Base-by-base conservation (phyloP, 768 basidiomycete genomes). In the Filobasidium floriforme region DNA sequence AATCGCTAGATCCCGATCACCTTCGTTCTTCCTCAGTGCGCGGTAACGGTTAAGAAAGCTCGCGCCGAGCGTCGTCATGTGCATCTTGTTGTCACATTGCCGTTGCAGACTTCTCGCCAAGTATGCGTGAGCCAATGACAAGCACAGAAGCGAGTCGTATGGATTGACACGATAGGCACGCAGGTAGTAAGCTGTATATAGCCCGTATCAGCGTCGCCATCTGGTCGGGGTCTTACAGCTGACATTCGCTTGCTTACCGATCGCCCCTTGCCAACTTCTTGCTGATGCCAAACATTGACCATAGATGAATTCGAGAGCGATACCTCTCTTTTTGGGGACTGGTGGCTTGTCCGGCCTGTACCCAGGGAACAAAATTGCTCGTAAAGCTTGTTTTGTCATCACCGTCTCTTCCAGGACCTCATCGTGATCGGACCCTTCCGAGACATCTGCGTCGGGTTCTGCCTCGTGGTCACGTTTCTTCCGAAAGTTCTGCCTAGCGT, bases 71-170 rank as follows among this genome's bases (percentile, higher is more conserved):
- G 87, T 83, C 44, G 97, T 84, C 66, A 92, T 83, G 76, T 94
- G 89, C 73, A 96, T 89, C 46, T 92, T 81, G 75, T 99, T 98
- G 79, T 97, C 94, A 15, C 88, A 87, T 76, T 97, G 93, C 22
- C 93, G 84, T 70, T 93, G 90, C 87, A 91, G 90, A 0, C 92
- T 88, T 43, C 94, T 84, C 12, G 92, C 91, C 55, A 96, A 81
- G 24, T 90, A 96, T 0, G 90, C 86, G 55, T 92, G 85, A 0
- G 88, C 89, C 10, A 97, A 82, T 52, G 84, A 85, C 5, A 98
- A 81, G 73, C 89, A 92, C 26, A 96, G 82, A 79, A 93, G 81
- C 0, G 93, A 90, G 76, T 97, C 89, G 15, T 89, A 82, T 0
- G 85, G 87, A 67, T 85, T 87, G 72, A 90, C 84, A 69, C 92